Conservation (phyloP, 1,284 basidiomycete species). For the Heliocybe sulcata region DNA sequence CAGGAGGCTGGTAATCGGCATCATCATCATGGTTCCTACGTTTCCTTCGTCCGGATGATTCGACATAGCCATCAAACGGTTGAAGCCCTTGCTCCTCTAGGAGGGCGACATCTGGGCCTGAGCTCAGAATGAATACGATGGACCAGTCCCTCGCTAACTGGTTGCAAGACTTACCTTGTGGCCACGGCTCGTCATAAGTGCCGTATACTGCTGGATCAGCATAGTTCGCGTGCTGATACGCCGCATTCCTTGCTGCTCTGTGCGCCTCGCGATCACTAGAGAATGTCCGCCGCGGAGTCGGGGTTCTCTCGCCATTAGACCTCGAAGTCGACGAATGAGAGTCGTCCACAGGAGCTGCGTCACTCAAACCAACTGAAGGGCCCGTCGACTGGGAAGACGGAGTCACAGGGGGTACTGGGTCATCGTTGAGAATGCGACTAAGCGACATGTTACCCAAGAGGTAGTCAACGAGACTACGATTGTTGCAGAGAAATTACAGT, state of each 20-base stretch:
- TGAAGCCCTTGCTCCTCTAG: constrained; percentile 14
- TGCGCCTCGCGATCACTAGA: neutral
- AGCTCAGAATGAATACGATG: neutral
- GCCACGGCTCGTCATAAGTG: neutral
- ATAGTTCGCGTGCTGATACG: neutral
- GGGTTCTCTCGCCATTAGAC: neutral
- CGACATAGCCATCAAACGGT: constrained; percentile 31
- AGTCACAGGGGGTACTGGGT: constrained; percentile 31
- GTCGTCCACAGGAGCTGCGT: neutral
- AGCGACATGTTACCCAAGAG: constrained; percentile 47
- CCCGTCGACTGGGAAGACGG: constrained; percentile 11
- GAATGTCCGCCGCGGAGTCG: neutral
- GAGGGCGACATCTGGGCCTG: neutral
- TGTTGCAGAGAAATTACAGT: neutral
- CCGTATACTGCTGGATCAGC: neutral
- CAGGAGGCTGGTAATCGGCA: constrained; percentile 46
- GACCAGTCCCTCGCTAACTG: neutral
- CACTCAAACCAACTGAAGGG: neutral
- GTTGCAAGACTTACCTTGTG: neutral
- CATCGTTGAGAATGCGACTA: constrained; percentile 69
- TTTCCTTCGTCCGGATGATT: constrained; percentile 38
- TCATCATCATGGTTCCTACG: constrained; percentile 44
- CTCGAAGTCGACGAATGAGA: neutral
- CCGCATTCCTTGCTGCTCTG: neutral
- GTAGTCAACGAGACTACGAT: neutral